Evolutionary conservation across 176 grass and related monocot species (phyloP), one percentile per base, ranked within the genome.

Genomic region (Alloteropsis semialata): DNA sequence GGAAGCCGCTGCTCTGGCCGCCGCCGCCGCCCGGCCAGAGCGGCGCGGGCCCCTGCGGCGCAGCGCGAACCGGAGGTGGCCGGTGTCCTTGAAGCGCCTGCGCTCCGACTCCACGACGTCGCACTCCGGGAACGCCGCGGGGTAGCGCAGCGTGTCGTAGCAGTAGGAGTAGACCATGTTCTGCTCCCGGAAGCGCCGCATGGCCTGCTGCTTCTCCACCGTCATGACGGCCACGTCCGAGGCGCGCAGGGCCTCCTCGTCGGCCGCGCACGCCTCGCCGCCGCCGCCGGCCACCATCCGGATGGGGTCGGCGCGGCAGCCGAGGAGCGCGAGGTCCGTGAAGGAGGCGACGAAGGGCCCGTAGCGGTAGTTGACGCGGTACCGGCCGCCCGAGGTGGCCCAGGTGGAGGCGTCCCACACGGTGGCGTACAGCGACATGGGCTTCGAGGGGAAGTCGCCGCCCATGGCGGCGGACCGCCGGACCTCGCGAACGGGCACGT

Each of bases 111-210:
- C 90, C 7, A 94, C 70, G 14, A 97, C 22, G 78, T 91, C 86
- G 79, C 95, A 94, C 77, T 97, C 92, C 9, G 90, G 88, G 22
- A 92, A 84, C 10, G 51, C 60, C 44, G 43, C 63, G 4, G 95
- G 78, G 76, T 97, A 97, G 1, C 95, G 83, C 58, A 66, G 56
- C 43, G 28, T 81, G 78, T 97, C 95, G 63, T 97, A 94, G 74
- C 95, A 97, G 51, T 84, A 88, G 5, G 95, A 97, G 74, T 97
- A 97, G 8, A 79, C 93, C 95, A 97, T 97, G 81, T 89, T 85
- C 10, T 73, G 71, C 88, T 92, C 90, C 76, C 95, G 65, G 81
- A 94, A 97, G 42, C 50, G 19, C 0, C 74, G 84, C 92, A 97
- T 97, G 13, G 88, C 86, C 51, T 91, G 88, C 58, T 78, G 88